A percentile compares a stretch with the other conserved stretches of the same genome.
Conservation (phyloP, 345 rosid genomes). For the Durio zibethinus region DNA sequence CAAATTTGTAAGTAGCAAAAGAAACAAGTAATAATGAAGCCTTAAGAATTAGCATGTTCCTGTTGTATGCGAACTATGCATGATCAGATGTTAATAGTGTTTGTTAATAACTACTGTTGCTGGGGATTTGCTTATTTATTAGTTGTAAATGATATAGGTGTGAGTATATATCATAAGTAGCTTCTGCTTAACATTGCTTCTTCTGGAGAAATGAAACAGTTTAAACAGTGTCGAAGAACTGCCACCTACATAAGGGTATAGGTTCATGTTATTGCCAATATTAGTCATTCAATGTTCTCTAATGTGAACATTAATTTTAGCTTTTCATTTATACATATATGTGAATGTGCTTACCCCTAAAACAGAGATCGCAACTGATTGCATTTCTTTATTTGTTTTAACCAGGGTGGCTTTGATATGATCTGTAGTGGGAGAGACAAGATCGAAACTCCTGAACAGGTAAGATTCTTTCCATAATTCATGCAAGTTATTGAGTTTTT, state of each 20-base stretch:
- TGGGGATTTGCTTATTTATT: not conserved
- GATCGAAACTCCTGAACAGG: conserved; percentile 98
- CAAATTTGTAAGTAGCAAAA: not conserved
- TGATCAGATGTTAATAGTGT: not conserved
- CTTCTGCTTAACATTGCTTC: not conserved
- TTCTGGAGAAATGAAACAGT: not conserved
- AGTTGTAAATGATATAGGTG: not conserved
- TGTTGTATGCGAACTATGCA: not conserved
- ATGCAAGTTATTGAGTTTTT: not conserved
- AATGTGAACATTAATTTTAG: not conserved
- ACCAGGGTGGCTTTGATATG: conserved; percentile 99
- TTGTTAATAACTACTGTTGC: not conserved
- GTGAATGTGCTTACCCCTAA: not conserved
- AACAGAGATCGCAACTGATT: not conserved
- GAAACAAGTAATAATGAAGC: not conserved
- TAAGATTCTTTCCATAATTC: conserved; percentile 16
- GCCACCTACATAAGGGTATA: not conserved
- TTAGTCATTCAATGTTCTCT: not conserved
- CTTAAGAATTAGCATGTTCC: not conserved
- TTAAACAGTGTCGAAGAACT: not conserved
- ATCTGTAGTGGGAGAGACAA: conserved; percentile 99
- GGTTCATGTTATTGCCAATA: not conserved
- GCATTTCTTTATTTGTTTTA: not conserved
- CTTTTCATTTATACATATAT: not conserved
- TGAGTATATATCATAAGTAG: not conserved